Base-by-base conservation (phyloP, 2,329 filamentous ascomycete genomes). In the Fusarium odoratissimum region DNA sequence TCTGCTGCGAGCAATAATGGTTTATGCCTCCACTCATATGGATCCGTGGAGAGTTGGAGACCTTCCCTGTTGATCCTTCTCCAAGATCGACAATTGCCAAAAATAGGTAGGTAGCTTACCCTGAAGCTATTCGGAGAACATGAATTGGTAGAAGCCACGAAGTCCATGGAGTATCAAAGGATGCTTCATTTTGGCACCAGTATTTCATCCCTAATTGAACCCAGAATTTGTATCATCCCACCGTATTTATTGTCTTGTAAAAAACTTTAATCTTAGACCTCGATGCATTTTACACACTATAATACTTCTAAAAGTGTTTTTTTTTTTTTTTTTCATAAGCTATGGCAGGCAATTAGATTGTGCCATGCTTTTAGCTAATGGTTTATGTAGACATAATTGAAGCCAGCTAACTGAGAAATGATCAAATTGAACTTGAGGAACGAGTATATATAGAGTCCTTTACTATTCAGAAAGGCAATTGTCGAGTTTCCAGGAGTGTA, bases 41-140 rank as follows among this genome's bases (percentile, higher is more conserved):
- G 58, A 46, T 41, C 64, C 57, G 28, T 57, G 57, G 64, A 69
- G n/a, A 69, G 19, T 59, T 66, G 64, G 51, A 66, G 64, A 64
- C 17, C 25, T 64, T 51, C 35, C 58, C 28, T 58, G 51, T 52
- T 61, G 40, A 69, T 69, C 66, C 21, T 69, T 64, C 49, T 63
- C 66, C 25, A 60, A 38, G 28, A 23, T 35, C 33, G 46, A 60
- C 10, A 35, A 25, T 33, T 37, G 42, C 35, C 17, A 33, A 31
- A 59, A 21, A 66, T 31, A 35, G 31, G 48, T 35, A 51, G 48
- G 31, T 51, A 25, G 3, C 33, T 23, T 67, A 68, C 64, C 65
- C 64, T 69, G n/a, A 25, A 68, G 33, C 38, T 13, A 35, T 19
- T 30, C 13, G 6, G 12, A n/a, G 35, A 31, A 31, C 16, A 23